A percentile compares a stretch with the other conserved stretches of the same genome.
Evolutionary conservation across 1,139 yeast species (phyloP).

Genomic region (Kurtzmaniella quercitrusa): DNA sequence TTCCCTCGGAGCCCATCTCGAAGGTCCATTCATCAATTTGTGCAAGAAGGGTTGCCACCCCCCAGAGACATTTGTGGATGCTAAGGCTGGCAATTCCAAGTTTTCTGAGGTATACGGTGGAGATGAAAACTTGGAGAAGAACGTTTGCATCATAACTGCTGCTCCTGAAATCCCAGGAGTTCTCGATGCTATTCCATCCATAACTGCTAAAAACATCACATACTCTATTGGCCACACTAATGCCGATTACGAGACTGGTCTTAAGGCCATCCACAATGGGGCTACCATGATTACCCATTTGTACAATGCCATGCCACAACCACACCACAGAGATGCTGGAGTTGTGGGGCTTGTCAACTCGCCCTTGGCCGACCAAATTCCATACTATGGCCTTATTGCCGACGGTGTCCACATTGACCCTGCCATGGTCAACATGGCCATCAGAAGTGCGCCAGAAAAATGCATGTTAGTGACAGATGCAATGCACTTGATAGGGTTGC

Average conservation of each 20-base stretch:
- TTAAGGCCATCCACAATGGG: constrained; percentile 48
- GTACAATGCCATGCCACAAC: constrained; percentile 67
- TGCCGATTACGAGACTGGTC: constrained; percentile 45
- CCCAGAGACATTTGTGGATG: constrained; percentile 49
- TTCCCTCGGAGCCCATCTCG: constrained; percentile 60
- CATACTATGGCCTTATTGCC: constrained; percentile 55
- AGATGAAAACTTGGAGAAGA: constrained; percentile 30
- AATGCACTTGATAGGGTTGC: constrained; percentile 51
- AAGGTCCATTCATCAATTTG: constrained; percentile 57
- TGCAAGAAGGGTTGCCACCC: constrained; percentile 64
- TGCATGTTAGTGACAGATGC: constrained; percentile 63
- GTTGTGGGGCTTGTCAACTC: constrained; percentile 51
- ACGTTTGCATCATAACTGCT: constrained; percentile 53
- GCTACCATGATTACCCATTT: constrained; percentile 61
- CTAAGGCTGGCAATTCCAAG: constrained; percentile 33
- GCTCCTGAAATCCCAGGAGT: constrained; percentile 62
- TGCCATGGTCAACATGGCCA: constrained; percentile 50
- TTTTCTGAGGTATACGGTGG: constrained; percentile 46
- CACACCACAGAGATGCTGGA: constrained; percentile 61
- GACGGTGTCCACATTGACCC: constrained; percentile 66
- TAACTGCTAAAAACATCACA: constrained; percentile 31
- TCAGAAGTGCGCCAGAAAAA: constrained; percentile 50
- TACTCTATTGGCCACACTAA: constrained; percentile 59
- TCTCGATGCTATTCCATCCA: constrained; percentile 42
- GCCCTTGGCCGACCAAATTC: constrained; percentile 30